Percentiles rank a stretch among this genome's conserved stretches.
Evolutionary conservation across 306 rosid genomes (phyloP).

Genomic region (Vigna radiata): DNA sequence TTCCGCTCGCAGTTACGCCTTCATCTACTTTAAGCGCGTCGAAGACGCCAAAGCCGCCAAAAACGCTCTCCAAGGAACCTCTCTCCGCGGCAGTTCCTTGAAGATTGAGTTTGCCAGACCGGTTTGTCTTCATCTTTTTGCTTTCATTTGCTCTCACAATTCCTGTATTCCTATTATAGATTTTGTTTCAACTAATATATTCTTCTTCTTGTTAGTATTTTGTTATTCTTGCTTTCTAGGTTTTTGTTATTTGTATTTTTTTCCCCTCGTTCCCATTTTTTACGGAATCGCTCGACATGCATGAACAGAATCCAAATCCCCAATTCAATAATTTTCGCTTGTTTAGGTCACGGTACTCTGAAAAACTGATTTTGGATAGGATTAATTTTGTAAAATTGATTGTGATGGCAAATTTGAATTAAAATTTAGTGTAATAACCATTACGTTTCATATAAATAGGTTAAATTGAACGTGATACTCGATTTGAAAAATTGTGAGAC

Average conservation of each 20-base stretch:
- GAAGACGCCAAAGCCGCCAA: slow-evolving; percentile 96
- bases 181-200: not conserved
- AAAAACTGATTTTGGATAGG: not conserved
- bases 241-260: not conserved
- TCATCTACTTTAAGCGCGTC: slow-evolving; percentile 78
- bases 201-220: not conserved
- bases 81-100: slow-evolving; percentile 64
- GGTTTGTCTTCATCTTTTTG: slow-evolving; percentile 79
- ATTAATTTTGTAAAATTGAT: not conserved
- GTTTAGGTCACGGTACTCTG: not conserved
- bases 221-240: not conserved
- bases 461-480: no score
- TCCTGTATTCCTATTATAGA: slow-evolving; percentile 33
- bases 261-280: not conserved
- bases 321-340: not conserved
- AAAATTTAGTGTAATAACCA: not conserved
- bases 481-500: no score
- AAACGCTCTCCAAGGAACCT: slow-evolving; percentile 72
- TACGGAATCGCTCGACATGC: slow-evolving; percentile 13
- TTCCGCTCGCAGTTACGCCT: slow-evolving; percentile 85
- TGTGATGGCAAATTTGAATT: not conserved
- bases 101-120: slow-evolving; percentile 97
- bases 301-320: slow-evolving; percentile 21
- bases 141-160: slow-evolving; percentile 20
- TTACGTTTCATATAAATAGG: not conserved